Evolutionary conservation across 2,329 filamentous ascomycete species (phyloP).

Genomic region (Metarhizium album): DNA sequence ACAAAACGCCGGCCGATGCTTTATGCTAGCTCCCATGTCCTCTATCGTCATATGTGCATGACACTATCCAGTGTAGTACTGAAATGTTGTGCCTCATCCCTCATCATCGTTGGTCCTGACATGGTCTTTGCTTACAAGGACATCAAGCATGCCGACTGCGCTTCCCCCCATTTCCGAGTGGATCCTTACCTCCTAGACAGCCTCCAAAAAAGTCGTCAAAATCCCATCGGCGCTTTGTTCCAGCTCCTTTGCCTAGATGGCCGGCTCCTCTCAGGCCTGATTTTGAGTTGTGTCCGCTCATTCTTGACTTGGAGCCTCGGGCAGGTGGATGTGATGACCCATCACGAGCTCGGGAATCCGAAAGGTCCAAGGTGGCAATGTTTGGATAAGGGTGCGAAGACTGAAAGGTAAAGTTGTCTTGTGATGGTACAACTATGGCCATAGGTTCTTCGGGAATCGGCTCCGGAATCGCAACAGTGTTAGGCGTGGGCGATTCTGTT

Average conservation of each 20-base stretch:
- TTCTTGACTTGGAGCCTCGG: conserved; percentile 18
- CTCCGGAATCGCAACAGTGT: conserved; percentile 13
- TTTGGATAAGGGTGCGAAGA: conserved; percentile 51
- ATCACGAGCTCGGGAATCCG: conserved; percentile 37
- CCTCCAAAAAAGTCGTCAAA: conserved; percentile 67
- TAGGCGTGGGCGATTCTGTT: conserved; percentile 17
- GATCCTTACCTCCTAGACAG: conserved; percentile 52
- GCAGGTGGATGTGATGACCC: conserved; percentile 16
- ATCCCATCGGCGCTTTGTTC: conserved; percentile 63
- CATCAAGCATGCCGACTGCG: conserved; percentile 35
- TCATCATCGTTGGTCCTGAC: conserved; percentile 6
- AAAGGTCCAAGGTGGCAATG: conserved; percentile 49
- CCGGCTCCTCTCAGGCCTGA: conserved; percentile 17
- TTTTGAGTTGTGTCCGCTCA: conserved; percentile 15
- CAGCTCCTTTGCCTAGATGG: conserved; percentile 52
- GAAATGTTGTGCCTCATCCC: conserved; percentile 5
- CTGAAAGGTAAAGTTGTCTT: conserved; percentile 60
- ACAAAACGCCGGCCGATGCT: conserved; percentile 25
- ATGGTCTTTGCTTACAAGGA: conserved; percentile 6
- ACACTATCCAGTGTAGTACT: conserved; percentile 12
- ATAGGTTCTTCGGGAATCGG: conserved; percentile 19
- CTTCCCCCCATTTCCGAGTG: conserved; percentile 38
- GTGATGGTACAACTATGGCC: conserved; percentile 40
- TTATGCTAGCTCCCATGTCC: conserved; percentile 24
- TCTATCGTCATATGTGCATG: conserved; percentile 19